Evolutionary conservation across 495 filamentous ascomycete species (phyloP).

Genomic region (Hypoxylon subgilvum): DNA sequence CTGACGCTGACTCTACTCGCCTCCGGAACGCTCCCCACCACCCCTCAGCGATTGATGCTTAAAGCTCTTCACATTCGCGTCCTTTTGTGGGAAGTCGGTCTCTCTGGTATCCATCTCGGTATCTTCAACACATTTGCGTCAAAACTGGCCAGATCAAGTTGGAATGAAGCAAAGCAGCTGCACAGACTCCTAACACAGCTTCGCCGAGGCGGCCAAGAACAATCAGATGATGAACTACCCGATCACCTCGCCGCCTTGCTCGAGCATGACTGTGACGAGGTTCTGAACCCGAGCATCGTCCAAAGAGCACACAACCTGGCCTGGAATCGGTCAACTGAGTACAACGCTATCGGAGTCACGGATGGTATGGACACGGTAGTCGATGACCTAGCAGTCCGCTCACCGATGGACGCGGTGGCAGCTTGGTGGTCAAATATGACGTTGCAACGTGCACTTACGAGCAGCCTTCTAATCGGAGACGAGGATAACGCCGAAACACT

Average conservation of each 20-base stretch:
- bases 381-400: conserved; percentile 83
- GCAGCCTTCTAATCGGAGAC: conserved; percentile 60
- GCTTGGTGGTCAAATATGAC: conserved; percentile 85
- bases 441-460: conserved; percentile 72
- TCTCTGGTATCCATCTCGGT: conserved; percentile 65
- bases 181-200: conserved; percentile 63
- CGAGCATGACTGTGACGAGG: conserved; percentile 76
- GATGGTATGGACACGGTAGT: conserved; percentile 83
- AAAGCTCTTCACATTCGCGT: conserved; percentile 91
- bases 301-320: conserved; percentile 90
- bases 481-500: conserved; percentile 44
- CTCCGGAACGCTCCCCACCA: conserved; percentile 83
- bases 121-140: conserved; percentile 69
- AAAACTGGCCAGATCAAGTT: conserved; percentile 73
- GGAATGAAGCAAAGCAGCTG: conserved; percentile 76
- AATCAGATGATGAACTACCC: conserved; percentile 68
- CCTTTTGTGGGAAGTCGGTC: conserved; percentile 78
- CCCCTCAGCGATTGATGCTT: conserved; percentile 84
- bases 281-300: conserved; percentile 75
- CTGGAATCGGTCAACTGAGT: conserved; percentile 78
- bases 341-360: conserved; percentile 64
- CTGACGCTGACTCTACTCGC: conserved; percentile 87
- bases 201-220: conserved; percentile 49
- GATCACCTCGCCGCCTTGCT: conserved; percentile 76
- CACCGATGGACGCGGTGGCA: conserved; percentile 85